A percentile compares a stretch with the other conserved stretches of the same genome.
Conservation (phyloP, 176 grass and related monocot species). For the Juncus inflexus region DNA sequence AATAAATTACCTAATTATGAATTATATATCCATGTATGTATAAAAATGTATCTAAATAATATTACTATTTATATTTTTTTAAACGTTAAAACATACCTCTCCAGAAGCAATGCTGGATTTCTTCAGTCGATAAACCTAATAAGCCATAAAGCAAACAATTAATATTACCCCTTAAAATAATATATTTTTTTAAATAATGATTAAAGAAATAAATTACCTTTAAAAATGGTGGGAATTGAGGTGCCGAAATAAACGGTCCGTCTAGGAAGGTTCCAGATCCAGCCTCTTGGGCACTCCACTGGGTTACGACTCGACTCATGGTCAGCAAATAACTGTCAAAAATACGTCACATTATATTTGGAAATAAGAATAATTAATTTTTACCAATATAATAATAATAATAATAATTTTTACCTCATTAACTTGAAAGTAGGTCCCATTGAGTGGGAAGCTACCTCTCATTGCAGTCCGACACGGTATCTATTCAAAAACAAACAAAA, state of each 20-base stretch:
- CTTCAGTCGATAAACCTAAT: constrained; percentile 49
- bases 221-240: constrained; percentile 70
- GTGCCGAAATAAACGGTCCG: constrained; percentile 83
- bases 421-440: constrained; percentile 85
- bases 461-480: constrained; percentile 85
- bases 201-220: constrained; percentile 44
- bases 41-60: background rate
- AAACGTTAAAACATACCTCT: constrained; percentile 29
- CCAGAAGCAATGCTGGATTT: constrained; percentile 53
- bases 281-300: constrained; percentile 51
- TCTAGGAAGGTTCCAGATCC: constrained; percentile 79
- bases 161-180: too few relatives aligned
- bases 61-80: too few relatives aligned
- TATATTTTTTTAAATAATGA: background rate
- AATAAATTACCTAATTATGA: background rate
- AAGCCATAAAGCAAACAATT: too few relatives aligned
- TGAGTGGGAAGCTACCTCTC: constrained; percentile 84
- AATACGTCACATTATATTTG: too few relatives aligned
- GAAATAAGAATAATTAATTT: too few relatives aligned
- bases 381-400: too few relatives aligned
- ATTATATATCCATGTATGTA: too few relatives aligned
- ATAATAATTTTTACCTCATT: constrained; percentile 49
- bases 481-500: constrained; percentile 45
- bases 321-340: constrained; percentile 78
- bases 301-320: constrained; percentile 57